Base-by-base conservation (phyloP, 176 grass and related monocot species). In the Avena eriantha region DNA sequence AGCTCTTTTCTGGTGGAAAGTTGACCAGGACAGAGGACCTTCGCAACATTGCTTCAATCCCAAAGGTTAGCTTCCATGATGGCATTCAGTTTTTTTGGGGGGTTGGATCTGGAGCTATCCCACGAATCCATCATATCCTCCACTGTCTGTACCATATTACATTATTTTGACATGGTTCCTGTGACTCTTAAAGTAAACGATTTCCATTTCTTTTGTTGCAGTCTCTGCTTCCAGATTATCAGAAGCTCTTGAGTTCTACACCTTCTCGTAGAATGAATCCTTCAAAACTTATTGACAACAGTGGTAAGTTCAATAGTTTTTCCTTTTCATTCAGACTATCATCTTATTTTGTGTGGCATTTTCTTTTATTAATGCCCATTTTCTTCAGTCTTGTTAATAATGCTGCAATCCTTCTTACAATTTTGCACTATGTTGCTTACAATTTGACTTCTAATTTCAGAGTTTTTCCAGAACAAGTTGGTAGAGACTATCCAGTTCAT, bases 401-500 rank as follows among this genome's bases (percentile, higher is more conserved):
- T 81, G 55, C 43, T 14, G 31, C 48, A 69, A n/a, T 78, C 39
- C 39, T 41, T 69, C 1, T 81, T 16, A 64, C 17, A 29, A 29
- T 29, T 67, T 54, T 41, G 50, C 71, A 60, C 21, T 77, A 39
- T 15, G 29, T 79, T 60, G 11, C 29, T 78, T 16, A 84, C 33
- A 4, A 78, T 34, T 84, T 83, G 63, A n/a, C 57, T 92, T 48
- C 73, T 84, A 70, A 69, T 87, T 92, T 84, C 90, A 96, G 94
- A 98, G 71, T 98, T 95, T 90, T 99, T 99, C 90, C 97, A 99
- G 86, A 99, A 99, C 82, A 99, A 99, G 23, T 90, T 99, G 83
- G 97, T 98, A 84, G 97, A 98, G 82, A 96, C 94, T 59, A 96
- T 99, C 55, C 97, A 97, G 76, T 99, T 99, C 85, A 99, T 99